phyloP scores from a whole-genome alignment of 345 rosid genomes.

The Citrus medica region DNA sequence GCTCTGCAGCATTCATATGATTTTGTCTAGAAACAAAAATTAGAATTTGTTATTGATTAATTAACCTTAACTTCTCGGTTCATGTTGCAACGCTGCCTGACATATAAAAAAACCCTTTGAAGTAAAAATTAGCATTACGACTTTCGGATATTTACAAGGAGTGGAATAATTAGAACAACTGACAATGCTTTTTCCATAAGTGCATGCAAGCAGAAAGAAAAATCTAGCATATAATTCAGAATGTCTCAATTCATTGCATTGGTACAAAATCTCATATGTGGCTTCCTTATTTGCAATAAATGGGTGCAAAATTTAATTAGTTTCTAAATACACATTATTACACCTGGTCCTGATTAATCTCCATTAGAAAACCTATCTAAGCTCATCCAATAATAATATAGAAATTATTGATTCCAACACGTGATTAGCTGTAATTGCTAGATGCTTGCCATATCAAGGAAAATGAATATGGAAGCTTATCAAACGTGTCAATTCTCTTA shows the following conservation, averaged over 20 bases:
- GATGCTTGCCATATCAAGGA: neutral
- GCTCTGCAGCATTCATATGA: slow-evolving; percentile 23
- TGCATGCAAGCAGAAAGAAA: neutral
- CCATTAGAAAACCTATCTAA: neutral
- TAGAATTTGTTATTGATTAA: neutral
- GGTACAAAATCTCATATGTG: neutral
- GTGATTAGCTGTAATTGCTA: neutral
- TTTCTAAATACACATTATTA: neutral
- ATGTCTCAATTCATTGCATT: neutral
- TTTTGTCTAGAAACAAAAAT: too few relatives aligned
- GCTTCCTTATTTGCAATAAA: neutral
- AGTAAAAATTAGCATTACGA: too few relatives aligned
- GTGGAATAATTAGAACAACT: neutral
- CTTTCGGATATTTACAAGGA: neutral
- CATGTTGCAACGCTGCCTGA: too few relatives aligned
- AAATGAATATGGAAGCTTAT: neutral
- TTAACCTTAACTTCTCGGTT: neutral
- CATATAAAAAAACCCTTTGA: too few relatives aligned
- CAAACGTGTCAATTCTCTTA: neutral
- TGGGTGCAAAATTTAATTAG: neutral
- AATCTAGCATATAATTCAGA: neutral
- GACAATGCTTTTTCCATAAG: neutral
- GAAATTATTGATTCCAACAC: neutral
- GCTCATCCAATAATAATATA: too few relatives aligned
- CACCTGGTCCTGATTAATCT: neutral